Evolutionary conservation across 2,329 filamentous ascomycete genomes (phyloP), one percentile per base, ranked within the genome.

Genomic region (Aspergillus floridensis): DNA sequence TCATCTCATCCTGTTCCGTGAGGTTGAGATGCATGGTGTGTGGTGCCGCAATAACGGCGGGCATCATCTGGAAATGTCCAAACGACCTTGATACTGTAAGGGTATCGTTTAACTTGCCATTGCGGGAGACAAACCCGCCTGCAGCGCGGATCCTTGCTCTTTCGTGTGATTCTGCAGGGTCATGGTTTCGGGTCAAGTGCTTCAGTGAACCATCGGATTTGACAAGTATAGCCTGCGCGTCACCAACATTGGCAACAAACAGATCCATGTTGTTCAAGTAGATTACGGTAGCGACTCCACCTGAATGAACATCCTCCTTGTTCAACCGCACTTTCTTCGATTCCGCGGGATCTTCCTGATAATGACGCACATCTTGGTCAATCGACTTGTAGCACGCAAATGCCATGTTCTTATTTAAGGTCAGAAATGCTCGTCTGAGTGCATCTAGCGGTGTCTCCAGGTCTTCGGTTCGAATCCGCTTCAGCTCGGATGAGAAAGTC

Each of bases 211-310:
- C 92, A 72, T 96, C 92, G 1, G 90, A 91, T 68, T 93, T 90
- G 63, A 99, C 95, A 21, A 98, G 83, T 77, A 99, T 90, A n/a
- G 93, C 93, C 76, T 98, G 92, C 5, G 90, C 92, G 76, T 99
- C 92, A 55, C 95, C 95, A 22, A 99, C 91, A 68, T 99, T 99
- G 63, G 93, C 95, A 56, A 98, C 88, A 70, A 91, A 97, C 3
- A 99, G 83, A 67, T 98, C 92, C 76, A 92, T 93, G 66, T 90
- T 89, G 68, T 93, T 89, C 32, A 99, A 80, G 69, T 96, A 99
- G 55, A 95, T 82, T 2, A 98, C 90, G 0, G 95, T 97, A 2
- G 93, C 95, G 49, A 96, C 92, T 60, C 91, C 92, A 46, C 95
- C 95, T 16, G 92, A 93, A 65, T 89, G 89, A 49, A 97, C 82